Percentiles rank a stretch among this genome's conserved stretches.
Conservation (phyloP, 768 basidiomycete species). For the Saitozyma podzolica region DNA sequence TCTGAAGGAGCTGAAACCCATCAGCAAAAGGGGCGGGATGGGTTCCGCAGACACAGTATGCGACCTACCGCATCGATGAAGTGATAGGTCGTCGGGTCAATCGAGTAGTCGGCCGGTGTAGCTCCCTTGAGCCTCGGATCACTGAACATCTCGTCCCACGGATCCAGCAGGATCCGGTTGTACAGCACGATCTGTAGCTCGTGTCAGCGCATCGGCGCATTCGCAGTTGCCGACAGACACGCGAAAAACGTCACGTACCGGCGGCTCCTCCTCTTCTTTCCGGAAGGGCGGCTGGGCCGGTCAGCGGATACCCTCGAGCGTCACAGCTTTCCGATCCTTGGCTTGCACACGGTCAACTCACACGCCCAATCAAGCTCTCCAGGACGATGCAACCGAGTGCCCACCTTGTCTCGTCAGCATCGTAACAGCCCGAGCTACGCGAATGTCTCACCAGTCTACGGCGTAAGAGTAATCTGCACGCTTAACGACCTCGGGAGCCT, state of each 20-base stretch:
- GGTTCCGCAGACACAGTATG: background rate
- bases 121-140: slow-evolving; percentile 55
- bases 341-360: slow-evolving; percentile 56
- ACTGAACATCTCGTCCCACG: slow-evolving; percentile 34
- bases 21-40: slow-evolving; percentile 5
- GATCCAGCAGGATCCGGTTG: slow-evolving; percentile 74
- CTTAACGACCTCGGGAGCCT: slow-evolving; percentile 92
- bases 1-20: slow-evolving; percentile 72
- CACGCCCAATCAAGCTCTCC: slow-evolving; percentile 94
- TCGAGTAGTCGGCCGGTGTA: slow-evolving; percentile 86
- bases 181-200: slow-evolving; percentile 23
- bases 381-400: slow-evolving; percentile 96
- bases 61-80: slow-evolving; percentile 84
- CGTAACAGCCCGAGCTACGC: too few species aligned
- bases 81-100: slow-evolving; percentile 93
- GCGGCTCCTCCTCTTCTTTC: slow-evolving; percentile 30
- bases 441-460: slow-evolving; percentile 69
- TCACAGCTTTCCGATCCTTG: background rate
- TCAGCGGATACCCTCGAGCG: too few species aligned
- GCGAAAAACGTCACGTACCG: slow-evolving; percentile 12
- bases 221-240: background rate
- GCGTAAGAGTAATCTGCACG: slow-evolving; percentile 75
- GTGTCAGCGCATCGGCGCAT: slow-evolving; percentile 1
- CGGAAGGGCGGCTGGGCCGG: slow-evolving; percentile 34
- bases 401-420: slow-evolving; percentile 57